A percentile compares a stretch with the other conserved stretches of the same genome.
Conservation (phyloP, 2,329 filamentous ascomycete species). For the Thelonectria discophora region DNA sequence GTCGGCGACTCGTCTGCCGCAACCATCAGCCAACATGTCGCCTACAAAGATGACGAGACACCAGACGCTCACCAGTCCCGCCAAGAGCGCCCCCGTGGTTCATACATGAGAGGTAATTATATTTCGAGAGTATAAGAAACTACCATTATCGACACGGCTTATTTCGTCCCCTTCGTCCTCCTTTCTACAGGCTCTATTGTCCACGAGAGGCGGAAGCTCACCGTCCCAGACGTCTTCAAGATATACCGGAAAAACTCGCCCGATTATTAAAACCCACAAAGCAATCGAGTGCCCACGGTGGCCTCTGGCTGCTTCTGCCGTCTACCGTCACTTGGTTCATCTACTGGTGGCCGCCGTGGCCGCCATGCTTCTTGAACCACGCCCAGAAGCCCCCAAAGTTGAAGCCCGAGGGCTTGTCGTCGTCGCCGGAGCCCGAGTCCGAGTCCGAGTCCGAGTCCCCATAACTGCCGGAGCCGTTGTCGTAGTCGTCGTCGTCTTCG, state of each 20-base stretch:
- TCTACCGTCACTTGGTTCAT: neutral
- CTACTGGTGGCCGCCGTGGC: too few species aligned
- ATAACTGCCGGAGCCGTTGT: neutral
- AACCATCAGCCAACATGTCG: too few species aligned
- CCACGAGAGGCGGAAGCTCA: neutral
- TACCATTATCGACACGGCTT: too few species aligned
- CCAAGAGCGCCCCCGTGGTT: too few species aligned
- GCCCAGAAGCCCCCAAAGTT: neutral
- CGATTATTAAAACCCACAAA: constrained; percentile 1
- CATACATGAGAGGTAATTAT: too few species aligned
- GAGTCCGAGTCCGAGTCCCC: neutral
- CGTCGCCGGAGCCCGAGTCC: neutral
- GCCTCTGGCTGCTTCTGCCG: neutral
- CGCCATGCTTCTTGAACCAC: neutral
- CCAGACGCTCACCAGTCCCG: too few species aligned
- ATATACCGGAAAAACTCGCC: constrained; percentile 15
- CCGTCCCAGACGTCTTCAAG: neutral
- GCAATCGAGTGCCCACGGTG: too few species aligned
- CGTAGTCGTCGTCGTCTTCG: neutral
- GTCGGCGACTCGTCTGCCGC: too few species aligned
- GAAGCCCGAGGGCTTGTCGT: neutral
- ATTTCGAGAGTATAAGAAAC: too few species aligned
- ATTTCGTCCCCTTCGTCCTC: too few species aligned
- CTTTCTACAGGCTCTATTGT: neutral
- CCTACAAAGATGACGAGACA: too few species aligned